Conservation (phyloP, 2,329 filamentous ascomycete species). For the Fusarium hostae region DNA sequence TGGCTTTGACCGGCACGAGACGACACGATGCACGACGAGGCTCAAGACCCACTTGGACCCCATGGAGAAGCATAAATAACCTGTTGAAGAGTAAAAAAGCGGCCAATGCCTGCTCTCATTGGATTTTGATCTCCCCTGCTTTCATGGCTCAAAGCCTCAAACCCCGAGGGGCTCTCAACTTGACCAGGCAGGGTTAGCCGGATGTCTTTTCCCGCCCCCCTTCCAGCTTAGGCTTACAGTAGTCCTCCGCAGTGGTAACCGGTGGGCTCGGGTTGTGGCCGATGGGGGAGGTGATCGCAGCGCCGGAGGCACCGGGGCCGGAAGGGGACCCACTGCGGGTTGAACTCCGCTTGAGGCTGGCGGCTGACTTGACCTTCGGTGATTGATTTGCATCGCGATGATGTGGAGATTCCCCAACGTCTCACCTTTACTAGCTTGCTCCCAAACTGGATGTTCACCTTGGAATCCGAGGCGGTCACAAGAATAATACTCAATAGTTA, state of each 20-base stretch:
- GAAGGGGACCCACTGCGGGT: conserved; percentile 33
- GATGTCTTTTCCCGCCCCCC: conserved; percentile 42
- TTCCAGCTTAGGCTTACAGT: conserved; percentile 9
- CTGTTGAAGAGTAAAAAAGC: background rate
- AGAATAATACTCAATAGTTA: background rate
- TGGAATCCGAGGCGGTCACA: conserved; percentile 32
- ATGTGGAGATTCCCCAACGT: conserved; percentile 23
- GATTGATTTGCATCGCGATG: conserved; percentile 41
- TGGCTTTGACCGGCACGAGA: conserved; percentile 39
- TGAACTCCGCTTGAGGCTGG: conserved; percentile 40
- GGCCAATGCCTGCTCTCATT: background rate
- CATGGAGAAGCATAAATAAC: conserved; percentile 27
- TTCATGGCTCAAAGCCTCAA: background rate
- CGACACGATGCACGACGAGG: conserved; percentile 11
- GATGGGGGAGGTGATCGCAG: conserved; percentile 39
- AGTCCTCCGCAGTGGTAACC: conserved; percentile 5
- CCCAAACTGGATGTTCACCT: conserved; percentile 27
- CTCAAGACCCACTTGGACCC: conserved; percentile 31
- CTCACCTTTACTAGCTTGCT: conserved; percentile 30
- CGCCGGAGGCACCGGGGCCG: conserved; percentile 39
- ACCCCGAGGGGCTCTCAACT: conserved; percentile 6
- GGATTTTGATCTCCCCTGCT: conserved; percentile 5
- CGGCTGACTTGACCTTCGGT: conserved; percentile 32
- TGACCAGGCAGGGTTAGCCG: conserved; percentile 21
- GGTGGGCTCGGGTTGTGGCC: conserved; percentile 43